Conservation (phyloP, 2,329 filamentous ascomycete species). For the Talaromyces sp. region DNA sequence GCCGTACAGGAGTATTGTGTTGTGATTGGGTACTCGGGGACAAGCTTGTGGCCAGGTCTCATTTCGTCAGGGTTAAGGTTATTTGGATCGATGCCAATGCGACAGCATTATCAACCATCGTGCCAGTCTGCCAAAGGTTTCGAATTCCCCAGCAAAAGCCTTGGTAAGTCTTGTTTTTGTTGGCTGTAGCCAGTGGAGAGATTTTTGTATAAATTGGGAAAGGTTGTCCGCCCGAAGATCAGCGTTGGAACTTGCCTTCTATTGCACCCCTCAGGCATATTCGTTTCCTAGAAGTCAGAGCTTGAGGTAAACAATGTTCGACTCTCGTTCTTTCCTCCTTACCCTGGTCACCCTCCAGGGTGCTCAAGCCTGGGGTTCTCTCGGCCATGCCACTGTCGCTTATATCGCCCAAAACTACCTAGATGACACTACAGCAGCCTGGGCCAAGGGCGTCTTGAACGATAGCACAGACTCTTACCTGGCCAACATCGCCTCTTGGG, state of each 20-base stretch:
- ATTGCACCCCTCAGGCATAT: background rate
- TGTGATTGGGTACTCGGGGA: background rate
- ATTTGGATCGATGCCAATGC: slow-evolving; percentile 1
- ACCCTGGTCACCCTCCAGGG: slow-evolving; percentile 18
- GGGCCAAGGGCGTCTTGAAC: slow-evolving; percentile 46
- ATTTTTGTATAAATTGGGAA: background rate
- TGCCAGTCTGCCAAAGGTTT: background rate
- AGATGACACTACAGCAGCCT: slow-evolving; percentile 43
- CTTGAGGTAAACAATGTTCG: background rate
- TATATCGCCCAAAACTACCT: slow-evolving; percentile 55
- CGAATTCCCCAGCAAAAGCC: background rate
- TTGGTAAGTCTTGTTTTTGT: background rate
- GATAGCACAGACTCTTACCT: slow-evolving; percentile 49
- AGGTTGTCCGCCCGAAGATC: background rate
- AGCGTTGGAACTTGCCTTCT: background rate
- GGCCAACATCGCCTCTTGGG: slow-evolving; percentile 55
- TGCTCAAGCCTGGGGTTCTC: slow-evolving; percentile 50
- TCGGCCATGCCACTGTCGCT: slow-evolving; percentile 57
- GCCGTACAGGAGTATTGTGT: background rate
- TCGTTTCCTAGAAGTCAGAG: background rate
- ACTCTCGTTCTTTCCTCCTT: background rate
- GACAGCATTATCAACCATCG: slow-evolving; percentile 9
- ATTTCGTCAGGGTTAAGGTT: slow-evolving; percentile 4
- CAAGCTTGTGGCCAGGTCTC: background rate
- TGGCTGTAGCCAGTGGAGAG: background rate